Evolutionary conservation across 2,329 filamentous ascomycete species (phyloP), one percentile per base, ranked within the genome.

Genomic region (Pezicula rhizophila): DNA sequence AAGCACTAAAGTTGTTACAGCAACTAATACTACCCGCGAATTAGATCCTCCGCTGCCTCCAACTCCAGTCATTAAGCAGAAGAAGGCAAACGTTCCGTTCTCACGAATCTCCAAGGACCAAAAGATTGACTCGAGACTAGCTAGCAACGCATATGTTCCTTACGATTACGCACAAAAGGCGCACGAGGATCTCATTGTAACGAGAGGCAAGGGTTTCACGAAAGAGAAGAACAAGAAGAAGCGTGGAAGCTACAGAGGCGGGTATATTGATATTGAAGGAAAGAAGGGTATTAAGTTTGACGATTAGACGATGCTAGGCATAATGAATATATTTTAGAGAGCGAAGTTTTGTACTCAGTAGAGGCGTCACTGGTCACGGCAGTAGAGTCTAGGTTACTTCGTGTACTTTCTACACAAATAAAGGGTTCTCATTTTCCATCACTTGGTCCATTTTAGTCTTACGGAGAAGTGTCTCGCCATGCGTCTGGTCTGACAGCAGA

Each of bases 141-240:
- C 81, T 2, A 90, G 85, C 59, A 96, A 97, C 69, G 80, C 79
- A 12, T 97, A 92, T 66, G 76, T 89, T 10, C 76, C 83, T 18
- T 89, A 96, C 66, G 84, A 87, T 55, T 99, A 97, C 70, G 92
- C 91, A 20, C 85, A 93, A 60, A 83, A 83, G 59, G 95, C 95
- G 8, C 88, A 91, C 64, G 80, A 89, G 58, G 91, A 96, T 65
- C 73, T 99, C 54, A 88, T 90, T 43, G 80, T 96, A 35, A 97
- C 92, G 28, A 89, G 86, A 66, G 93, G 93, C 62, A 97, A 96
- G 73, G 90, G 89, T 4, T 99, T 99, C 71, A 97, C 92, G 52
- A 99, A 99, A 76, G 93, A 97, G 75, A 99, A 99, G 83, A 99
- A 99, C 73, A 99, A 99, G 78, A 93, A 90, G 79, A 91, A 90